Evolutionary conservation across 768 basidiomycete species (phyloP).

Genomic region (Boletus insuetus): DNA sequence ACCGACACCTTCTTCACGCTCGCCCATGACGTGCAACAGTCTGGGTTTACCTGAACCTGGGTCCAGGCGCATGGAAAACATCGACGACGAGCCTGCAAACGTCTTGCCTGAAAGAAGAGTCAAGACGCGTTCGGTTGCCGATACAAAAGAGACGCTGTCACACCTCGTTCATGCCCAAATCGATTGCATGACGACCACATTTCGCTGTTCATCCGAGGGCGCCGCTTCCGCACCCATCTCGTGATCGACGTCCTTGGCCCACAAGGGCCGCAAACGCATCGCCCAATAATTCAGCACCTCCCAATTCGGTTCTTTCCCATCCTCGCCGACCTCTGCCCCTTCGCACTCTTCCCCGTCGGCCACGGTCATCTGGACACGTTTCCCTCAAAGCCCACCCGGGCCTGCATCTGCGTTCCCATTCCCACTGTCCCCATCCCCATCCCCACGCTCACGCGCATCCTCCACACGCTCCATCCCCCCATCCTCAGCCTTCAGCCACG

Average conservation of each 20-base stretch:
- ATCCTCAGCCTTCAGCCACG: conserved; percentile 59
- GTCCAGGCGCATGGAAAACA: conserved; percentile 56
- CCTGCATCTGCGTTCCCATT: neutral
- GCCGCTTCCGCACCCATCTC: neutral
- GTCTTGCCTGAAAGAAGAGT: conserved; percentile 45
- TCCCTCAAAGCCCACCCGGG: too few species aligned
- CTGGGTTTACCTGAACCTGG: conserved; percentile 48
- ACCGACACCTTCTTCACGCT: conserved; percentile 56
- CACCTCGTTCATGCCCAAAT: conserved; percentile 76
- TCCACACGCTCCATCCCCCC: conserved; percentile 31
- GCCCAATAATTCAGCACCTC: conserved; percentile 78
- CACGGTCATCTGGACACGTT: too few species aligned
- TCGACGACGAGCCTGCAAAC: conserved; percentile 77
- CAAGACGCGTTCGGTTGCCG: neutral
- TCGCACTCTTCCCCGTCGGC: too few species aligned
- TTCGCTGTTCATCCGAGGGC: conserved; percentile 17
- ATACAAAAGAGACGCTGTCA: conserved; percentile 15
- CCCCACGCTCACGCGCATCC: neutral
- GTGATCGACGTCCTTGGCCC: conserved; percentile 31
- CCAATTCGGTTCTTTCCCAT: conserved; percentile 42
- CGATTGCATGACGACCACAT: conserved; percentile 79
- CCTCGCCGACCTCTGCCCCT: neutral
- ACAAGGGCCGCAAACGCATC: conserved; percentile 55
- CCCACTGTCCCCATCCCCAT: too few species aligned
- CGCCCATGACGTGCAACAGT: conserved; percentile 56